Conservation (phyloP, 2,329 filamentous ascomycete species). For the Trichoderma atrobrunneum region DNA sequence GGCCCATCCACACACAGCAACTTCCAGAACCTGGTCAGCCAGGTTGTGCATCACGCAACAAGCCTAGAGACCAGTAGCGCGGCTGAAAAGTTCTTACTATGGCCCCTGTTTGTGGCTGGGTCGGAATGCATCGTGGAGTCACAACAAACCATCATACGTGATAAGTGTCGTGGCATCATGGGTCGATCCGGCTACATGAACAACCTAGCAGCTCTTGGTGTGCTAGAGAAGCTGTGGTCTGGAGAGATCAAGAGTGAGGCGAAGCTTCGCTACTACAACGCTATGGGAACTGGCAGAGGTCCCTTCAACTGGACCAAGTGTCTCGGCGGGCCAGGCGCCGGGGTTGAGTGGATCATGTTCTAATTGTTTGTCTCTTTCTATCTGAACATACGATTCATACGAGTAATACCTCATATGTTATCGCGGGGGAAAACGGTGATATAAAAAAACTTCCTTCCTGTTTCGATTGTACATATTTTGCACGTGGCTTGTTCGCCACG, state of each 20-base stretch:
- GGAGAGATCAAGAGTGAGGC: constrained; percentile 45
- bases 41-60: constrained; percentile 79
- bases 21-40: constrained; percentile 79
- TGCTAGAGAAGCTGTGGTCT: constrained; percentile 81
- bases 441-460: background rate
- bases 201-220: constrained; percentile 80
- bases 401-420: background rate
- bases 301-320: constrained; percentile 59
- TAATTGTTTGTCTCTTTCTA: constrained; percentile 33
- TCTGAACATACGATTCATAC: background rate
- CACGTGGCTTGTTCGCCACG: background rate
- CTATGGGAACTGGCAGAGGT: constrained; percentile 39
- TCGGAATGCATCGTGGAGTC: constrained; percentile 82
- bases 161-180: constrained; percentile 82
- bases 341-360: constrained; percentile 68
- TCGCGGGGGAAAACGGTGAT: background rate
- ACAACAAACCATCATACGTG: constrained; percentile 75
- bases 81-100: constrained; percentile 85
- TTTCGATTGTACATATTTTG: constrained; percentile 1
- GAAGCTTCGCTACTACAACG: constrained; percentile 30
- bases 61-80: constrained; percentile 69
- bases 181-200: constrained; percentile 89
- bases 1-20: constrained; percentile 70
- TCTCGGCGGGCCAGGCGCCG: constrained; percentile 54
- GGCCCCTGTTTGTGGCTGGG: constrained; percentile 88